Evolutionary conservation across 768 basidiomycete species (phyloP), one percentile per base, ranked within the genome.

Genomic region (Candolleomyces aberdarensis): DNA sequence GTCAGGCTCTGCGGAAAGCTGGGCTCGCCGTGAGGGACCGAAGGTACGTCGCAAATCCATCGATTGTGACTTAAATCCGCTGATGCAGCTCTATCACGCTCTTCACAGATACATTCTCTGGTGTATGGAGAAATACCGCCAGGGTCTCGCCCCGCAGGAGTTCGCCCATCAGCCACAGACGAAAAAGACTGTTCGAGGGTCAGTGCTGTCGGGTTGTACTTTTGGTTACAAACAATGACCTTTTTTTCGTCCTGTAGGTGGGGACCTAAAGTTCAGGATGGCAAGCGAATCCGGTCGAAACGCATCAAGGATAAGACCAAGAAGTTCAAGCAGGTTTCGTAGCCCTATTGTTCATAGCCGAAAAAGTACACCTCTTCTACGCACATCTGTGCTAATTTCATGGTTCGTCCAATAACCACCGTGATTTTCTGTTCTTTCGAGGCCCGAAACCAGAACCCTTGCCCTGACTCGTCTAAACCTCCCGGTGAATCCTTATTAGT

Each of bases 131-230:
- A 93, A 91, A 69, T 94, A 81, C 71, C 81, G 90, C 26, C 76
- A 76, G 56, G 85, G 84, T 1, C 66, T 76, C 29, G 75, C 84
- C 1, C 77, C 89, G 2, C 69, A 77, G 19, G 78, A 81, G 9
- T 90, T 91, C 70, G 86, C 87, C 6, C 84, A 90, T 65, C 84
- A 85, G 56, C 71, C 80, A 11, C 82, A 70, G 65, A 83, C 88
- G n/a, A 89, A 85, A 73, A 94, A 91, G 77, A 89, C 82, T 63
- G 80, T 88, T 68, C 80, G 92, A 77, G 91, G 91, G 92, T 93
- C 64, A 67, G 87, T 78, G 14, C 11, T 40, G 15, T 2, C 36
- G 36, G 11, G 6, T 36, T 2, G 36, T 36, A 11, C 36, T 36
- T 36, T 1, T 36, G 11, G 6, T 36, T 11, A 36, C 36, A 36